Conservation (phyloP, 148 eudicot genomes). For the Rhododendron williamsianum region DNA sequence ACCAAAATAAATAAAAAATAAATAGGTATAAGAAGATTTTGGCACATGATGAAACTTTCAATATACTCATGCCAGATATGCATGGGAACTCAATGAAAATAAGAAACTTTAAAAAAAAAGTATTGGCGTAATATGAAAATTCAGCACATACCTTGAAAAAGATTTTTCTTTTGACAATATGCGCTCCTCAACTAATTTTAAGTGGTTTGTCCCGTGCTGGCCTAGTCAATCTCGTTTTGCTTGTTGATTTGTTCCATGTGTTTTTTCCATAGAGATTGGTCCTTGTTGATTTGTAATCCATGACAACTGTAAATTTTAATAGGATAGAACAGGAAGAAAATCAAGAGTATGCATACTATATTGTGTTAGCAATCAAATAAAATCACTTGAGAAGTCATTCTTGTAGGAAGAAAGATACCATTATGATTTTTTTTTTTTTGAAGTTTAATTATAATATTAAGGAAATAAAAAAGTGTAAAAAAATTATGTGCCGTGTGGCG, state of each 20-base stretch:
- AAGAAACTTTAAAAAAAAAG: no score
- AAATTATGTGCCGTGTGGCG: not conserved
- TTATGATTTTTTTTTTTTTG: no score
- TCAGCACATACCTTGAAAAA: not conserved
- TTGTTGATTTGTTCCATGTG: not conserved
- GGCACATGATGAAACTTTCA: no score
- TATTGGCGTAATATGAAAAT: no score
- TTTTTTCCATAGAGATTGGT: not conserved
- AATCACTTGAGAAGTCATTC: not conserved
- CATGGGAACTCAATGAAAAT: no score
- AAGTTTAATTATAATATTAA: no score
- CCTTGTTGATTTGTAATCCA: not conserved
- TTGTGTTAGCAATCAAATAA: not conserved
- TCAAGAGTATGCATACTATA: not conserved
- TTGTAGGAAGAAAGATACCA: not conserved
- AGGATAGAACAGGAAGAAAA: not conserved
- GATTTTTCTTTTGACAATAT: no score
- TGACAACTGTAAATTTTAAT: not conserved
- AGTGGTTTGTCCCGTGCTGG: not conserved
- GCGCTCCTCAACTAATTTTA: not conserved
- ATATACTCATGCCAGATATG: no score
- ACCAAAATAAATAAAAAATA: no score
- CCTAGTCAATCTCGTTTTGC: no score
- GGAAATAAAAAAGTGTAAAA: no score
- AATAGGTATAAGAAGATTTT: no score